phyloP scores from a whole-genome alignment of 345 rosid genomes.

The Boechera stricta region DNA sequence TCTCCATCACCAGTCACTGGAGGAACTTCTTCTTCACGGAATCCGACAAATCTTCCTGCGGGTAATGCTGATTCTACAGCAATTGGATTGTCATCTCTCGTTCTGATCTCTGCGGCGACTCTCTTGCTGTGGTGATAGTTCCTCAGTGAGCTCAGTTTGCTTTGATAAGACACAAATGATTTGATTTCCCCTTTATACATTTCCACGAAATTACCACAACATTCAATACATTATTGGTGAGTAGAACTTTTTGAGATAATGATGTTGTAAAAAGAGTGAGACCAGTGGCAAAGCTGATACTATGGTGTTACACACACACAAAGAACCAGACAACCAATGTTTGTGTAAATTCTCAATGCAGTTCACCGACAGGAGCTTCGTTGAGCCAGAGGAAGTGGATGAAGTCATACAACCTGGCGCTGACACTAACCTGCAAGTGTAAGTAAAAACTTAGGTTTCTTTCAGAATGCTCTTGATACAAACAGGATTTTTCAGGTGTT shows the following conservation, averaged over 20 bases:
- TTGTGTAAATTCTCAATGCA: conserved; percentile 49
- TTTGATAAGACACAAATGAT: conserved; percentile 23
- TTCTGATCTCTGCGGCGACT: conserved; percentile 30
- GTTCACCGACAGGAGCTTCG: conserved; percentile 97
- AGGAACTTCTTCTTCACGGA: conserved; percentile 3
- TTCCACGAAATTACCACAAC: conserved; percentile 17
- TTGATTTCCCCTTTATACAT: neutral
- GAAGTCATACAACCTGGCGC: conserved; percentile 84
- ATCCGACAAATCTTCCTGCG: conserved; percentile 15
- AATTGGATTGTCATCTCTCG: conserved; percentile 46
- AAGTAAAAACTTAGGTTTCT: neutral
- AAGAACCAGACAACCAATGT: neutral
- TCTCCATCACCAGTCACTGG: conserved; percentile 79
- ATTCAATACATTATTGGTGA: conserved; percentile 21
- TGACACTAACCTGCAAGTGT: conserved; percentile 80
- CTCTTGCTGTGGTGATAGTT: conserved; percentile 44
- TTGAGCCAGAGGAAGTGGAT: conserved; percentile 96
- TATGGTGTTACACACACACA: neutral
- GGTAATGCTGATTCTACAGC: conserved; percentile 49
- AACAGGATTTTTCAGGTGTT: neutral
- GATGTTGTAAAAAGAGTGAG: conserved; percentile 13
- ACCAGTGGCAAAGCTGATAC: conserved; percentile 21
- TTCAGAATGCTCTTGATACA: conserved; percentile 15
- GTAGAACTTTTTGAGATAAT: neutral
- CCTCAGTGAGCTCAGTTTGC: conserved; percentile 6